Evolutionary conservation across 2,329 filamentous ascomycete species (phyloP).

Genomic region (Lizonia empirigonia): DNA sequence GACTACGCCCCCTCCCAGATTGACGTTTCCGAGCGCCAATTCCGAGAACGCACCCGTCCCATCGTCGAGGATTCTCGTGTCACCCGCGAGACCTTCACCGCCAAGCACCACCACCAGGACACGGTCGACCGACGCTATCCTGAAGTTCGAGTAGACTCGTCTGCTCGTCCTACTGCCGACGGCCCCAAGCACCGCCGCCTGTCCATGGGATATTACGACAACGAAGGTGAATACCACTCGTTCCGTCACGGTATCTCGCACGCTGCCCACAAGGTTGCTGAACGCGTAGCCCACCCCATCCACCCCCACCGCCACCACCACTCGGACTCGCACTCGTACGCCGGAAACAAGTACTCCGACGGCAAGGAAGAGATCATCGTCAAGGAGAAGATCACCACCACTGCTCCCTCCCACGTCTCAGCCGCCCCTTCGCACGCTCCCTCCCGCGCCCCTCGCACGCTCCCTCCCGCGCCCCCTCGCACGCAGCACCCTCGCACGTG

Average conservation of each 20-base stretch:
- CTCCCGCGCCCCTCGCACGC: conserved; percentile 8
- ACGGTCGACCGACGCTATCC: conserved; percentile 48
- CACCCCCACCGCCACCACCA: conserved; percentile 60
- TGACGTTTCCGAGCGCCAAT: conserved; percentile 64
- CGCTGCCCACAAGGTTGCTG: conserved; percentile 58
- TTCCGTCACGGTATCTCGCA: conserved; percentile 73
- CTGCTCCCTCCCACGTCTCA: conserved; percentile 32
- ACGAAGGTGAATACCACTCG: conserved; percentile 76
- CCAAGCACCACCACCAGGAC: conserved; percentile 43
- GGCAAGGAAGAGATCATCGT: conserved; percentile 55
- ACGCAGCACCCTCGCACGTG: conserved; percentile 7
- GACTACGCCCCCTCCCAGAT: conserved; percentile 64
- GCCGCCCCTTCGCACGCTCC: conserved; percentile 17
- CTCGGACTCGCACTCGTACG: conserved; percentile 46
- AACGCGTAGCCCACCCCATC: conserved; percentile 68
- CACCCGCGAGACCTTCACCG: conserved; percentile 47
- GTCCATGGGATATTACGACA: conserved; percentile 83
- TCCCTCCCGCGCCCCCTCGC: conserved; percentile 5
- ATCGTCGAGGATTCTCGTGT: conserved; percentile 53
- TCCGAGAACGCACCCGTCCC: conserved; percentile 66
- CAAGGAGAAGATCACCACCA: conserved; percentile 51
- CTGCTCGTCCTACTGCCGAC: conserved; percentile 60
- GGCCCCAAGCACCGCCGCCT: conserved; percentile 55
- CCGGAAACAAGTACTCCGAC: conserved; percentile 42
- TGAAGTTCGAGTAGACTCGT: conserved; percentile 58